These are phyloP conservation scores for Actinomortierella ambigua DNA, from an alignment of 371 early-diverging fungal genomes.

Conservation along the genomic window DNA sequence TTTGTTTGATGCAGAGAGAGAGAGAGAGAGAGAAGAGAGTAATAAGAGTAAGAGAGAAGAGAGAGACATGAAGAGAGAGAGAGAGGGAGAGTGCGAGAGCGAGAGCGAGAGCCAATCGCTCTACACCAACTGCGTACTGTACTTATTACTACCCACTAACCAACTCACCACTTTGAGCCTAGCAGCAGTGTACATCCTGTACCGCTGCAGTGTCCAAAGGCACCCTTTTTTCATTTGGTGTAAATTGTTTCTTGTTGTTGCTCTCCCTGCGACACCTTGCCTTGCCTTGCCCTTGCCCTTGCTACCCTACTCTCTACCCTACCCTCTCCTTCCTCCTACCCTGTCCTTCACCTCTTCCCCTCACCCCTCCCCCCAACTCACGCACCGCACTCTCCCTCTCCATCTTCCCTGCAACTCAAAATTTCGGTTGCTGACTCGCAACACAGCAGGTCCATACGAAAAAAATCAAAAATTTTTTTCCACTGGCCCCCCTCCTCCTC, in stretches of 20 bases:
- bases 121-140: too few relatives aligned
- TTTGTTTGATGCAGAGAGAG: too few relatives aligned
- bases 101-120: background rate
- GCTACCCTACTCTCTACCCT: background rate
- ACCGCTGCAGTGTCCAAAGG: background rate
- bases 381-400: background rate
- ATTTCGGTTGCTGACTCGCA: too few relatives aligned
- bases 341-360: background rate
- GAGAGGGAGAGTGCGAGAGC: background rate
- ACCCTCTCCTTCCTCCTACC: background rate
- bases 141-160: too few relatives aligned
- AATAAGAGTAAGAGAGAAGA: background rate
- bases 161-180: too few relatives aligned
- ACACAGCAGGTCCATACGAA: too few relatives aligned
- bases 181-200: background rate
- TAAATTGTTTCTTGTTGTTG: background rate
- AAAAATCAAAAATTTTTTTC: too few relatives aligned
- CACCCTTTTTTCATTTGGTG: conserved; percentile 4
- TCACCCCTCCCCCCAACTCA: background rate
- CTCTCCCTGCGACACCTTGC: too few relatives aligned
- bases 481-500: too few relatives aligned
- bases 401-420: too few relatives aligned
- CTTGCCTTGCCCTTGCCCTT: background rate
- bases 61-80: background rate
- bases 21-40: background rate